Evolutionary conservation across 768 basidiomycete species (phyloP), one percentile per base, ranked within the genome.

Genomic region (Nidularia pulvinata): DNA sequence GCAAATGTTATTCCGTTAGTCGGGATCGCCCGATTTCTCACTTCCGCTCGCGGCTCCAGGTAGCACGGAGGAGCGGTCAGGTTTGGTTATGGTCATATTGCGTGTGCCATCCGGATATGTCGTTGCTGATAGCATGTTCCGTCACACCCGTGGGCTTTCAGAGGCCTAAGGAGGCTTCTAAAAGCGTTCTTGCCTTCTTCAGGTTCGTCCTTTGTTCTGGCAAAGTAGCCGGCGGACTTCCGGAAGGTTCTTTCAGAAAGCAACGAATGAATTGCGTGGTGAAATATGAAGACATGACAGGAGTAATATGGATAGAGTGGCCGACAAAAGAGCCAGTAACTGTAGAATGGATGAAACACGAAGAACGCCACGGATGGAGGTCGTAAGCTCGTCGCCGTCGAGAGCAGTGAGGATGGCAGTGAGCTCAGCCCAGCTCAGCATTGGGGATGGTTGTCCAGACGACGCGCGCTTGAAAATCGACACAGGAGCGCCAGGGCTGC

Each of bases 61-160:
- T 32, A 59, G 48, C 58, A 59, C 61, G 63, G 63, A 64, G 56
- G 53, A 47, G 57, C 60, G 57, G 48, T 39, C 35, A 46, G 10
- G 45, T 14, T n/a, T 46, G 10, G 14, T n/a, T 46, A n/a, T 46
- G 45, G 45, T 46, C 45, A 46, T 46, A 46, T 46, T 46, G 45
- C 45, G 10, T 46, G 45, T 16, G 16, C n/a, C 14, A 46, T 46
- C 45, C 45, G 45, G 45, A 46, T 46, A 46, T 46, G 45, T 46
- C 45, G 45, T 46, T 46, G 45, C 13, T 46, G 45, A 46, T 46
- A 46, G 45, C 13, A 46, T 46, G 45, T 10, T 11, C n/a, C 45
- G 45, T 46, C 45, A 30, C n/a, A 46, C 45, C 45, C 45, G 45
- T 46, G 45, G 45, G 45, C n/a, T 13, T 46, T 2, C 3, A 46